Conservation (phyloP, 345 rosid genomes). For the Reutealis trisperma region DNA sequence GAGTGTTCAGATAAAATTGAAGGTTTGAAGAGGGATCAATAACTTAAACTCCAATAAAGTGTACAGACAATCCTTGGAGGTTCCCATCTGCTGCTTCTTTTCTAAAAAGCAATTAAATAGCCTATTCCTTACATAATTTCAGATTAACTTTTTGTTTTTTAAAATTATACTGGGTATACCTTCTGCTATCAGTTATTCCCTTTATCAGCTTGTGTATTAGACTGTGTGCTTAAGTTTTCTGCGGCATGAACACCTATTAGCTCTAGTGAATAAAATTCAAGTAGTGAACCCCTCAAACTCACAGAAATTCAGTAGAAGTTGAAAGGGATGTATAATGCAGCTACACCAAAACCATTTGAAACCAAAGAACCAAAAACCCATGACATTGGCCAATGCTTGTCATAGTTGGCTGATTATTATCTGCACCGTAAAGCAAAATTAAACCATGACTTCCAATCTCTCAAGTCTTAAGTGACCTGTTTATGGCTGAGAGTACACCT, state of each 20-base stretch:
- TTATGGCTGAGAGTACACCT: background rate
- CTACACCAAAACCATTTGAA: background rate
- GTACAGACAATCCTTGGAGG: background rate
- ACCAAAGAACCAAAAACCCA: background rate
- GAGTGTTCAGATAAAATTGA: background rate
- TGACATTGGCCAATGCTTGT: background rate
- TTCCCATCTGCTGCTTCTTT: background rate
- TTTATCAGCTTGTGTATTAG: background rate
- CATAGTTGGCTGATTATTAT: too few relatives aligned
- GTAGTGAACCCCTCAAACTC: background rate
- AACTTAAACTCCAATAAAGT: background rate
- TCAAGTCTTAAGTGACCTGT: background rate
- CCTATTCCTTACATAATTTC: background rate
- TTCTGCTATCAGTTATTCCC: background rate
- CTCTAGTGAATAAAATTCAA: background rate
- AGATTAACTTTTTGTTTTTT: background rate
- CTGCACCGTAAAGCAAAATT: background rate
- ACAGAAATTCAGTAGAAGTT: too few relatives aligned
- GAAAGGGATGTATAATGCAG: background rate
- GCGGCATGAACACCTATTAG: background rate
- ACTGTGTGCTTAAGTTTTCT: background rate
- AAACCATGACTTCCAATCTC: background rate
- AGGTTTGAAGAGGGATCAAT: background rate
- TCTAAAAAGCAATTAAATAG: too few relatives aligned
- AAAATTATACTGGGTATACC: background rate